phyloP scores from a whole-genome alignment of 345 rosid species.

The Populus ilicifolia region DNA sequence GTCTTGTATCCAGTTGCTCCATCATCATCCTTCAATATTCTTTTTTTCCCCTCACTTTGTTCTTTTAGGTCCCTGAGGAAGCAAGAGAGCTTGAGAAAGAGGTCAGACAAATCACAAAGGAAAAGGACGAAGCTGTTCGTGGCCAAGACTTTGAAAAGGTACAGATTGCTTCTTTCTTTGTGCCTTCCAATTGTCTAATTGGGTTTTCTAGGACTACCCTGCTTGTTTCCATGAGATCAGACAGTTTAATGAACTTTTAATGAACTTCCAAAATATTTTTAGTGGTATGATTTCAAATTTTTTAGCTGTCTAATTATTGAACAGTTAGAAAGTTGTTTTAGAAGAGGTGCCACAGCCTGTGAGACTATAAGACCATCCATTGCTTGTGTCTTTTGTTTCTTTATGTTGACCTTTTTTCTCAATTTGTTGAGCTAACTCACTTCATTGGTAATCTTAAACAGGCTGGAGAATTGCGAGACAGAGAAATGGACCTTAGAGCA shows the following conservation, averaged over 20 bases:
- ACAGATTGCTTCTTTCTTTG: background rate
- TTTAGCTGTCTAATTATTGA: background rate
- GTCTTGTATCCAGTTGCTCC: constrained; percentile 8
- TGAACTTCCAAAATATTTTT: background rate
- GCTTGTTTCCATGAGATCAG: background rate
- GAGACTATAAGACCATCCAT: background rate
- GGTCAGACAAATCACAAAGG: constrained; percentile 87
- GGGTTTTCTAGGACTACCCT: background rate
- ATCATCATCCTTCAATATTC: background rate
- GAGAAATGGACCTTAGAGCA: constrained; percentile 92
- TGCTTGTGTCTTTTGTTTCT: background rate
- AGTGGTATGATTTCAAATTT: background rate
- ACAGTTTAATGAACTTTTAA: background rate
- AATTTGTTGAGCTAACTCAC: background rate
- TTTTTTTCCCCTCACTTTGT: background rate
- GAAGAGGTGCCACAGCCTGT: background rate
- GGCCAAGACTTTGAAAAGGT: constrained; percentile 98
- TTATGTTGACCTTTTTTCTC: background rate
- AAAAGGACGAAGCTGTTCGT: constrained; percentile 93
- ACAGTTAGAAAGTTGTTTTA: background rate
- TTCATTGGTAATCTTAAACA: constrained; percentile 25
- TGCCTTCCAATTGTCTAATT: background rate
- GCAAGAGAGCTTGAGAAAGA: constrained; percentile 95
- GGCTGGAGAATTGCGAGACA: constrained; percentile 94
- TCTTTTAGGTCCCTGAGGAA: constrained; percentile 85